Base-by-base conservation (phyloP, 164 flowering plant species). In the Protea cynaroides region DNA sequence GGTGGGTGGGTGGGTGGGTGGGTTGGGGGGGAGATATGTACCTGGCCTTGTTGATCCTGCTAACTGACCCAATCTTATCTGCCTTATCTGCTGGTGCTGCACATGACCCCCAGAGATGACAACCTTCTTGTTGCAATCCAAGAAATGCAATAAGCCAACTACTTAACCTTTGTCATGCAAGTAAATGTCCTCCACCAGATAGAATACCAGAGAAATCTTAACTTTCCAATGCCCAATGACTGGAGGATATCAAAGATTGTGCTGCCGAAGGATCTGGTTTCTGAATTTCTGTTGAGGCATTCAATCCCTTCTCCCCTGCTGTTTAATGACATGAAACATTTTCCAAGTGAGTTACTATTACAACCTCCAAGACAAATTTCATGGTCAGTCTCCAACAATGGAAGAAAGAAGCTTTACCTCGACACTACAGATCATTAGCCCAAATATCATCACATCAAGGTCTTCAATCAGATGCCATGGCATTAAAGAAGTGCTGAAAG, bases 161-260 rank as follows among this genome's bases (percentile, higher is more conserved):
- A 88, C 77, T 93, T 81, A 81, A 75, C 94, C 25, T 92, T 88
- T 37, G 85, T 83, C 53, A 79, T 75, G 79, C 87, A 90, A 23
- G 47, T 90, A 58, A 83, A 87, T 64, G 82, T 93, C 59, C 75
- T 51, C 84, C 83, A 25, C 68, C 68, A 6, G 72, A 74, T 43
- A 75, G 62, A 12, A 19, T 81, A 24, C 78, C 70, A n/a, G 73
- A 51, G 24, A 4, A 87, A 86, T 64, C 43, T 88, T 74, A 88
- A 96, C 38, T 88, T 90, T 90, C 81, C 68, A 70, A 88, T 93
- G 96, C 98, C 98, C 23, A 80, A 77, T n/a, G 96, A 90, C 63
- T 56, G 76, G 40, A 65, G 46, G 46, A 76, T 93, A 9, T 74
- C 94, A 4, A 65, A 59, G 2, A 64, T 66, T n/a, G 21, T 22